Evolutionary conservation across 176 grass and related monocot genomes (phyloP).

Genomic region (Saccharum officinarum): DNA sequence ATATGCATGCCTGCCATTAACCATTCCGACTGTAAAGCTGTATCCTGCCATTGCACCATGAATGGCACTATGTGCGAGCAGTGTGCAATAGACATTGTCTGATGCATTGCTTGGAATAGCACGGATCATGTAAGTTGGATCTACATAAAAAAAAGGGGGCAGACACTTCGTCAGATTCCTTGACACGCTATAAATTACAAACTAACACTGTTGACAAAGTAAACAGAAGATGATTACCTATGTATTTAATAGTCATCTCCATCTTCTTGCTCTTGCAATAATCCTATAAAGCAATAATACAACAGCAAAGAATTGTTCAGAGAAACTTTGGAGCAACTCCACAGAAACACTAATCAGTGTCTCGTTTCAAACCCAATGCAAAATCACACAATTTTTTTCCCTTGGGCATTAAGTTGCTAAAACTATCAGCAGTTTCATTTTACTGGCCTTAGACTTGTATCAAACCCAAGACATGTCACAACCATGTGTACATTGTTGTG

Average conservation of each 20-base stretch:
- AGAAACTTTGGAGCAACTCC: slow-evolving; percentile 16
- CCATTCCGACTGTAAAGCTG: slow-evolving; percentile 89
- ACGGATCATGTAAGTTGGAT: slow-evolving; percentile 99
- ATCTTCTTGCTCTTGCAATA: slow-evolving; percentile 72
- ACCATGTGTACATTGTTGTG: background rate
- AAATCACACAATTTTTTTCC: background rate
- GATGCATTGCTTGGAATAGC: slow-evolving; percentile 97
- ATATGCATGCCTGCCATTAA: slow-evolving; percentile 90
- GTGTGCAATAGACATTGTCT: slow-evolving; percentile 93
- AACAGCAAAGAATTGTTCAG: background rate
- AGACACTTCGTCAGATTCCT: background rate
- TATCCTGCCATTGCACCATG: slow-evolving; percentile 99
- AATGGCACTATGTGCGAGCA: slow-evolving; percentile 89
- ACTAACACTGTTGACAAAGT: slow-evolving; percentile 6
- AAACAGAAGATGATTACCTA: slow-evolving; percentile 52
- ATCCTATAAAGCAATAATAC: slow-evolving; percentile 39
- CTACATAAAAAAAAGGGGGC: slow-evolving; percentile 46
- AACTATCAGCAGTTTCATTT: background rate
- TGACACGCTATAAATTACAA: slow-evolving; percentile 15
- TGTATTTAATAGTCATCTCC: slow-evolving; percentile 97
- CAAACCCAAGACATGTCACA: slow-evolving; percentile 10
- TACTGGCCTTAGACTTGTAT: background rate
- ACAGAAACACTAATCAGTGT: background rate
- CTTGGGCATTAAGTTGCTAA: background rate
- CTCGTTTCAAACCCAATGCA: background rate